Conservation (phyloP, 2,329 filamentous ascomycete genomes). For the Xylaria sp. region DNA sequence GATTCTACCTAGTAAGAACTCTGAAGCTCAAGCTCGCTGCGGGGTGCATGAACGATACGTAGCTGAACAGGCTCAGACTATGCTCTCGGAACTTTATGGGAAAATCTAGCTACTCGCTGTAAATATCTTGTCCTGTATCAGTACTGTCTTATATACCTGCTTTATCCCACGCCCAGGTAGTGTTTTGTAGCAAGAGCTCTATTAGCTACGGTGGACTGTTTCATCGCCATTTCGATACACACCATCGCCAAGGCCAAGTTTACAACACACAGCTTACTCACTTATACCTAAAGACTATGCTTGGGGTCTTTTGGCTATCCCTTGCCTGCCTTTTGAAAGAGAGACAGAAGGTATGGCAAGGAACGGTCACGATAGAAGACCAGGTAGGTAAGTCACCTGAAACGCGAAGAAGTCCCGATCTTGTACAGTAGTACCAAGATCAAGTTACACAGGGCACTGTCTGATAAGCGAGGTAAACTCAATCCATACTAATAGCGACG, state of each 20-base stretch:
- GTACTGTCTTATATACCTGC: too few relatives aligned
- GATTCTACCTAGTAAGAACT: too few relatives aligned
- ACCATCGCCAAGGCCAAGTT: neutral
- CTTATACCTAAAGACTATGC: too few relatives aligned
- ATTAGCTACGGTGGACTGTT: neutral
- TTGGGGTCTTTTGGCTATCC: too few relatives aligned
- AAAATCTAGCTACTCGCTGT: neutral
- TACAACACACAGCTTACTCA: too few relatives aligned
- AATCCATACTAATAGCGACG: neutral
- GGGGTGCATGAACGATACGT: constrained; percentile 22
- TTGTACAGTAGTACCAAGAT: neutral
- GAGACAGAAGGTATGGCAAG: too few relatives aligned
- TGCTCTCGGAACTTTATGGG: constrained; percentile 2
- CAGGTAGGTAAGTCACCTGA: neutral
- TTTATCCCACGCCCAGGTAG: too few relatives aligned
- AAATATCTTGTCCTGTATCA: too few relatives aligned
- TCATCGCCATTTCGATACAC: constrained; percentile 6
- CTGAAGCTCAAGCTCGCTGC: constrained; percentile 10
- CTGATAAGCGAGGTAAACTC: neutral
- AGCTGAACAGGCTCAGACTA: neutral
- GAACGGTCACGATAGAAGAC: too few relatives aligned
- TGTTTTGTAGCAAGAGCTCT: neutral
- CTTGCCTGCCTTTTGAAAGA: too few relatives aligned
- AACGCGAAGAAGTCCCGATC: neutral
- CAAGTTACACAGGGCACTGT: neutral